Percentiles rank a stretch among this genome's conserved stretches.
phyloP scores from a whole-genome alignment of 73 alveolate species.

The Blepharisma stoltei region DNA sequence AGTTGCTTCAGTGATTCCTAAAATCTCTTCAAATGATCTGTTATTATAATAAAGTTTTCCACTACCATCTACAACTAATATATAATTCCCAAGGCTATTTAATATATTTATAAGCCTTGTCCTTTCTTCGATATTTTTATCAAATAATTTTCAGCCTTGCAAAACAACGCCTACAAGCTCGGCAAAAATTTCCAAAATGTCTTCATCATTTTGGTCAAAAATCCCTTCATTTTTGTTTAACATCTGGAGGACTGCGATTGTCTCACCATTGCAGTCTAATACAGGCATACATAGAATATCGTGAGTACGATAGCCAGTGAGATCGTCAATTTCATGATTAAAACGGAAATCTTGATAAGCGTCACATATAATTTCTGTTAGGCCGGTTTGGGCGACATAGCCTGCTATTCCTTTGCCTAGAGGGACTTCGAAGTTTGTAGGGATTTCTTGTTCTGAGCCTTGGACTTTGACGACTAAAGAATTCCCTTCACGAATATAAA shows the following conservation, averaged over 20 bases:
- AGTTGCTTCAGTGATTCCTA: neutral
- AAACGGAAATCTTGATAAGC: slow-evolving; percentile 12
- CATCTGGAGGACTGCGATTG: neutral
- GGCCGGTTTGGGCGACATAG: slow-evolving; percentile 24
- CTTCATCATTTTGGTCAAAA: neutral
- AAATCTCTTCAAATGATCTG: neutral
- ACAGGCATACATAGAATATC: slow-evolving; percentile 1
- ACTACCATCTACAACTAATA: neutral
- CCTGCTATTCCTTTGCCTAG: slow-evolving; percentile 25
- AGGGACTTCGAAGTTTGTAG: neutral
- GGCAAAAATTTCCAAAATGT: neutral
- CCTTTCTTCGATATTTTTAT: neutral
- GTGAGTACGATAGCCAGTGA: neutral
- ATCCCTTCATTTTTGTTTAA: neutral
- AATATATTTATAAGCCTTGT: neutral
- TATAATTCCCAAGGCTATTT: neutral
- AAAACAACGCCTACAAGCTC: neutral
- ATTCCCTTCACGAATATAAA: neutral
- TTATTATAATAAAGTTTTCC: neutral
- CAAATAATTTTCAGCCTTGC: neutral
- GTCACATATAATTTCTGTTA: neutral
- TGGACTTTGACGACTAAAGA: neutral
- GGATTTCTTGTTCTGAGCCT: slow-evolving; percentile 13
- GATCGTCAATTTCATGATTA: neutral
- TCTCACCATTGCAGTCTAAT: neutral